These are phyloP conservation scores for Sarocladium brachiariae DNA, from an alignment of 2,329 filamentous ascomycete species.

Conservation along the genomic window DNA sequence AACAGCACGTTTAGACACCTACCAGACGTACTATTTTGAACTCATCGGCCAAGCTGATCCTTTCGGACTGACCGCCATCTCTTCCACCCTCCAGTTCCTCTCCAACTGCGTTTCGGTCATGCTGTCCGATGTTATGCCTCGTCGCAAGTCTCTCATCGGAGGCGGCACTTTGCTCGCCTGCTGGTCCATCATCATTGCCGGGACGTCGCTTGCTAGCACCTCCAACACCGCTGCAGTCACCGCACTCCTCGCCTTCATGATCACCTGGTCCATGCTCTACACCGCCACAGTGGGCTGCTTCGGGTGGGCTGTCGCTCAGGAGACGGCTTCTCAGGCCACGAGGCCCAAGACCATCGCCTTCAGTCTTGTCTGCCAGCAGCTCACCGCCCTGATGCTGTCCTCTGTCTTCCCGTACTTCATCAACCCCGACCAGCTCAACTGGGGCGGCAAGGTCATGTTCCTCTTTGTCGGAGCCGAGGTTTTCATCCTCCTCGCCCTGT, in stretches of 20 bases:
- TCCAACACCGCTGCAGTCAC: slow-evolving; percentile 19
- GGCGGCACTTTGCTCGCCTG: slow-evolving; percentile 19
- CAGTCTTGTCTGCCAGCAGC: slow-evolving; percentile 23
- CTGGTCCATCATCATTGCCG: slow-evolving; percentile 21
- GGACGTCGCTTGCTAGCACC: slow-evolving; percentile 16
- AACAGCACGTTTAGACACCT: slow-evolving; percentile 18
- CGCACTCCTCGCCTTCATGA: slow-evolving; percentile 21
- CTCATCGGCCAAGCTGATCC: slow-evolving; percentile 23
- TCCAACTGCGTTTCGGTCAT: slow-evolving; percentile 20
- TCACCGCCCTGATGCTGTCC: slow-evolving; percentile 28
- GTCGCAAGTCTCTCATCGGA: slow-evolving; percentile 20
- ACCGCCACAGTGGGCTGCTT: slow-evolving; percentile 22
- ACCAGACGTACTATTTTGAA: slow-evolving; percentile 24
- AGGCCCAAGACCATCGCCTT: slow-evolving; percentile 23
- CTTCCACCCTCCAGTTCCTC: slow-evolving; percentile 21
- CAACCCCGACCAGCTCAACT: slow-evolving; percentile 30
- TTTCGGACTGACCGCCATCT: slow-evolving; percentile 22
- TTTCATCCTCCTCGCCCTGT: slow-evolving; percentile 23
- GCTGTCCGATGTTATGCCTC: slow-evolving; percentile 20
- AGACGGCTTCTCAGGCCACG: slow-evolving; percentile 21
- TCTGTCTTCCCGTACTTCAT: slow-evolving; percentile 30
- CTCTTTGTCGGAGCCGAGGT: slow-evolving; percentile 27
- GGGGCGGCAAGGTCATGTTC: slow-evolving; percentile 31
- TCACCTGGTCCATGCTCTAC: slow-evolving; percentile 24
- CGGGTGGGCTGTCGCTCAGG: slow-evolving; percentile 22